Evolutionary conservation across 108 stramenopile species (phyloP).

Genomic region (Nannochloropsis granulata): DNA sequence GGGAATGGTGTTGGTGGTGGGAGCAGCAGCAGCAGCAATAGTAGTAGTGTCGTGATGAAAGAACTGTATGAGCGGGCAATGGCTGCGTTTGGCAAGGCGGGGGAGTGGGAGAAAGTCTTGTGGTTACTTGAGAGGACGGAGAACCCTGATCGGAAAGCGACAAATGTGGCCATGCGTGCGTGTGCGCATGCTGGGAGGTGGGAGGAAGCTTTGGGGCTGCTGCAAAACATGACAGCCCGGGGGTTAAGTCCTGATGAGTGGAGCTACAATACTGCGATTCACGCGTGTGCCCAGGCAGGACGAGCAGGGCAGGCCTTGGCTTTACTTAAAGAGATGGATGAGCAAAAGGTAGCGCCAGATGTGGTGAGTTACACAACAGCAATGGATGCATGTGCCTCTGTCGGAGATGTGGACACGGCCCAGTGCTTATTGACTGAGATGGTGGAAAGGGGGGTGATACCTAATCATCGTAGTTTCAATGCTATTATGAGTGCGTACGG

Average conservation of each 20-base stretch:
- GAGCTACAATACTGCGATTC: conserved; percentile 12
- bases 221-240: conserved; percentile 11
- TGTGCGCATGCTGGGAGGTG: conserved; percentile 20
- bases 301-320: background rate
- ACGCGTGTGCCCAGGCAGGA: background rate
- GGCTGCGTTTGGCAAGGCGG: conserved; percentile 6
- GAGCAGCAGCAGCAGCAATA: background rate
- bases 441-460: background rate
- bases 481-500: background rate
- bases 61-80: background rate
- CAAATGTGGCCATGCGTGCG: conserved; percentile 9
- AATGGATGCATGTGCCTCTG: background rate
- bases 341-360: background rate
- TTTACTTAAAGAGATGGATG: background rate
- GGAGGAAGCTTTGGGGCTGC: conserved; percentile 11
- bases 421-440: background rate
- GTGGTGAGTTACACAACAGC: background rate
- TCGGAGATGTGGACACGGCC: background rate
- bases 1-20: background rate
- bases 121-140: background rate
- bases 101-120: conserved; percentile 18
- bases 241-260: conserved; percentile 1
- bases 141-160: background rate
- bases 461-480: background rate
- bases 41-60: background rate